Conservation (phyloP, 192 early-diverging fungal species). For the Backusella circina region DNA sequence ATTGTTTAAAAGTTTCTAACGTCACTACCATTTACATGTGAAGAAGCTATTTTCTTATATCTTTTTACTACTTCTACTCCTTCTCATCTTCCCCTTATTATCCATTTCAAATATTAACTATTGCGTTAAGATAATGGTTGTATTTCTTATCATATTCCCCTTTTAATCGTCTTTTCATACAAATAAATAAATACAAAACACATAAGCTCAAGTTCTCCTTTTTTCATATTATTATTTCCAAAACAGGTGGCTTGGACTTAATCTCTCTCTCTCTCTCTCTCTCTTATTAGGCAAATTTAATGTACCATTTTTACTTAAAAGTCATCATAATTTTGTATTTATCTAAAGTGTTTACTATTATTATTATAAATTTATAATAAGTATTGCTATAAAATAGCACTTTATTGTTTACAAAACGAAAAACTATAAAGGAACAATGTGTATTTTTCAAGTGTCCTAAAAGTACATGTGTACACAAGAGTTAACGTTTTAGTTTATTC, state of each 20-base stretch:
- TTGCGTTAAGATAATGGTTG: neutral
- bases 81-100: neutral
- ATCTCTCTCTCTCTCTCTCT: neutral
- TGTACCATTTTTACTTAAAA: neutral
- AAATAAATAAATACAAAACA: neutral
- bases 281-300: neutral
- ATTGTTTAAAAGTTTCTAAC: conserved; percentile 3
- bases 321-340: neutral
- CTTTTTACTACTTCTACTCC: neutral
- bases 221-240: neutral
- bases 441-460: neutral
- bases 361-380: neutral
- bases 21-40: neutral
- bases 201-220: neutral
- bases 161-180: neutral
- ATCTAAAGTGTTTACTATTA: neutral
- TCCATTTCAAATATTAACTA: neutral
- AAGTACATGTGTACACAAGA: neutral
- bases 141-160: neutral
- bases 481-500: neutral
- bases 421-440: neutral
- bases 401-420: neutral
- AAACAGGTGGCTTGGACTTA: neutral
- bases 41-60: neutral
- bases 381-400: neutral